phyloP scores from a whole-genome alignment of 345 rosid species.

The Anacardium occidentale region DNA sequence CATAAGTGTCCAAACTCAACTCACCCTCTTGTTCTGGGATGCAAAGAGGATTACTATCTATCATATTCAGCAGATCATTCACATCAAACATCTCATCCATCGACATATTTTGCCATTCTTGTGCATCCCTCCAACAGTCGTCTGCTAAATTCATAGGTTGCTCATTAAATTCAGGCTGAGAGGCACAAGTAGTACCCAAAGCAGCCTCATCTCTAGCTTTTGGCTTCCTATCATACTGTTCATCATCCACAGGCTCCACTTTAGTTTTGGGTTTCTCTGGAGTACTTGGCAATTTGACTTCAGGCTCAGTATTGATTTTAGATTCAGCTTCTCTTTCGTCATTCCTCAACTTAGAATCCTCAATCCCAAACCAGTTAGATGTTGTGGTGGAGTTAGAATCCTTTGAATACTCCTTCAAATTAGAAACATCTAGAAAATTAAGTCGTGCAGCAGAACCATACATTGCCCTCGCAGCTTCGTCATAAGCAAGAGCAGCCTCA shows the following conservation, averaged over 20 bases:
- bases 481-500: conserved; percentile 83
- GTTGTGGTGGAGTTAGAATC: conserved; percentile 34
- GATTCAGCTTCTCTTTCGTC: conserved; percentile 31
- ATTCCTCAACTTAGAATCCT: conserved; percentile 23
- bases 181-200: neutral
- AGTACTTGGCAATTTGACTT: neutral
- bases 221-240: conserved; percentile 14
- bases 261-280: conserved; percentile 15
- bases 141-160: conserved; percentile 16
- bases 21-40: neutral
- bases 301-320: neutral
- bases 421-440: conserved; percentile 38
- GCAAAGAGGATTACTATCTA: conserved; percentile 26
- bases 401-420: neutral
- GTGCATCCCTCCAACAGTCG: conserved; percentile 28
- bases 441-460: conserved; percentile 61
- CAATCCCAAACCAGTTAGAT: conserved; percentile 45
- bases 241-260: conserved; percentile 14
- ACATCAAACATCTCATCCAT: conserved; percentile 56
- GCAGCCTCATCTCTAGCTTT: conserved; percentile 2
- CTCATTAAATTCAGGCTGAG: neutral
- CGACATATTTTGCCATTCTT: conserved; percentile 18
- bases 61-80: conserved; percentile 46
- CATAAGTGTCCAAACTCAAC: neutral
- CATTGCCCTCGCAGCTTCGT: conserved; percentile 74